Conservation (phyloP, 2,329 filamentous ascomycete genomes). For the Phoma sp. region DNA sequence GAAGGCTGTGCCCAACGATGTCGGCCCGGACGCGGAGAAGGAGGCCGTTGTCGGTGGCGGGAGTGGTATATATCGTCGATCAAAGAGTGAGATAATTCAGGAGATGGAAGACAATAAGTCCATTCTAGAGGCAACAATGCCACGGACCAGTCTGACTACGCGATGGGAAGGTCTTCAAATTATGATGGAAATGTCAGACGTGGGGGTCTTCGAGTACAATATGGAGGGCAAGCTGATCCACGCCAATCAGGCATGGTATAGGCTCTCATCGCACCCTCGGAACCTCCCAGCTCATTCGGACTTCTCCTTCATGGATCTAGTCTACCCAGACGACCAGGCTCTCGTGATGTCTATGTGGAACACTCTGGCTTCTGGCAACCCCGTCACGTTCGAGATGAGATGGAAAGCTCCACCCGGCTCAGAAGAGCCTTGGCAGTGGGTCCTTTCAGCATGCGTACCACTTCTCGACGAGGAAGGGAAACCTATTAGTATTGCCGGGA, state of each 20-base stretch:
- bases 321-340: slow-evolving; percentile 33
- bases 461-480: slow-evolving; percentile 35
- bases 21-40: background rate
- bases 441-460: slow-evolving; percentile 39
- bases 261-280: slow-evolving; percentile 31
- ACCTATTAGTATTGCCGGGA: slow-evolving; percentile 38
- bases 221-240: slow-evolving; percentile 32
- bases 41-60: background rate
- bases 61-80: slow-evolving; percentile 10
- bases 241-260: slow-evolving; percentile 42
- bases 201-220: slow-evolving; percentile 43
- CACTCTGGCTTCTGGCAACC: slow-evolving; percentile 28
- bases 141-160: slow-evolving; percentile 24
- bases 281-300: slow-evolving; percentile 26
- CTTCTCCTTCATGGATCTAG: slow-evolving; percentile 41
- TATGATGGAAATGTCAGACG: slow-evolving; percentile 46
- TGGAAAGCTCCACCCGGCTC: slow-evolving; percentile 34
- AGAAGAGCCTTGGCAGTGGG: slow-evolving; percentile 30
- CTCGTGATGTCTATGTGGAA: slow-evolving; percentile 42
- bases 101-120: slow-evolving; percentile 7
- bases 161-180: slow-evolving; percentile 37
- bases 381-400: slow-evolving; percentile 44
- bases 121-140: slow-evolving; percentile 7
- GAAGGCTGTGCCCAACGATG: background rate
- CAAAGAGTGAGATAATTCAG: slow-evolving; percentile 15